phyloP scores from a whole-genome alignment of 208 protist species.

The Leishmania braziliensis region DNA sequence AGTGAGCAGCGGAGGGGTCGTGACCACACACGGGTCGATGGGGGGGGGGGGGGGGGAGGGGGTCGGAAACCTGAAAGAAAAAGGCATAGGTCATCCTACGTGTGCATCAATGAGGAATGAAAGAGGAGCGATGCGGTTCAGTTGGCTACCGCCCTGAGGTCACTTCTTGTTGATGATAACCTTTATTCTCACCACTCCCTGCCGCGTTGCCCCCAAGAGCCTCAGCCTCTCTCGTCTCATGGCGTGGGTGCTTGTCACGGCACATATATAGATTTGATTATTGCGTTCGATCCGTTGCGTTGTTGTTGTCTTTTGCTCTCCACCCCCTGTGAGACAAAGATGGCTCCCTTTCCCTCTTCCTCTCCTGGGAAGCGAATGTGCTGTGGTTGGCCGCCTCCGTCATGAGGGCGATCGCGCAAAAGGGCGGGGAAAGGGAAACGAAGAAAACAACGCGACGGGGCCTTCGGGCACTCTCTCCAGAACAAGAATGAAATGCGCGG shows the following conservation, averaged over 20 bases:
- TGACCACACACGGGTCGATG: background rate
- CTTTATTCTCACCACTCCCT: background rate
- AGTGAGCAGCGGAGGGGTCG: background rate
- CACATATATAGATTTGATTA: background rate
- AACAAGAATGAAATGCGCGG: background rate
- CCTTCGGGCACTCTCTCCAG: background rate
- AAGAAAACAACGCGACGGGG: background rate
- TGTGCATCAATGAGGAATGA: background rate
- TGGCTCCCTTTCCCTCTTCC: background rate
- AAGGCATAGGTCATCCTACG: background rate
- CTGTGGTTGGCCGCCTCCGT: background rate
- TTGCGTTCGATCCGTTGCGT: background rate
- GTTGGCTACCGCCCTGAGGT: background rate
- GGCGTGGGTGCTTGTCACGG: background rate
- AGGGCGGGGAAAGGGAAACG: background rate
- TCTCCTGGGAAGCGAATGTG: no score
- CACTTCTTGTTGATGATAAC: background rate
- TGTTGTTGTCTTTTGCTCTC: background rate
- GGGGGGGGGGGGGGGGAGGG: background rate
- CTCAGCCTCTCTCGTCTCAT: background rate
- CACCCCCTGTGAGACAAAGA: background rate
- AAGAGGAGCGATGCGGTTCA: background rate
- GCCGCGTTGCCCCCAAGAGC: background rate
- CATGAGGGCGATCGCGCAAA: background rate
- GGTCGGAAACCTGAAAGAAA: background rate